Conservation (phyloP, 768 basidiomycete genomes). For the Dentipellis fragilis region DNA sequence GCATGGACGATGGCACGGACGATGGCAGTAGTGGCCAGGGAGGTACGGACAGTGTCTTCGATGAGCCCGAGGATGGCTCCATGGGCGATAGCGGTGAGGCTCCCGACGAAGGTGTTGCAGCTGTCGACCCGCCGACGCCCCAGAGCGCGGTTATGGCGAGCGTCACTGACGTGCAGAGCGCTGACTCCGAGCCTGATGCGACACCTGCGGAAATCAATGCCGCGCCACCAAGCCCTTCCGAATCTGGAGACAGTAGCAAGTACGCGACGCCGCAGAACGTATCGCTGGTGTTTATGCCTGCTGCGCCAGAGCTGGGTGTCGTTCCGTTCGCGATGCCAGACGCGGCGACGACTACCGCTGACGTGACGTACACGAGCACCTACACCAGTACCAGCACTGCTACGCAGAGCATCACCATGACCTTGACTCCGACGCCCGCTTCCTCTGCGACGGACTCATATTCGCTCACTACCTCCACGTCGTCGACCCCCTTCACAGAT, state of each 20-base stretch:
- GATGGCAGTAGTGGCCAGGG: slow-evolving; percentile 11
- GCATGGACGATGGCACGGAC: slow-evolving; percentile 19
- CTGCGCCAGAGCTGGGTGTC: slow-evolving; percentile 21
- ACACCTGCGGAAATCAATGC: slow-evolving; percentile 2
- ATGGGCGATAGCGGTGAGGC: slow-evolving; percentile 5
- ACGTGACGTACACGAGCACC: neutral
- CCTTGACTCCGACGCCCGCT: neutral
- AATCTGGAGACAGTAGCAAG: slow-evolving; percentile 10
- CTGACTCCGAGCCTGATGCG: neutral
- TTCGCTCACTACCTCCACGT: neutral
- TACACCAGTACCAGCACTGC: slow-evolving; percentile 1
- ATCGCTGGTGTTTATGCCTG: slow-evolving; percentile 42
- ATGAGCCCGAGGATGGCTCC: slow-evolving; percentile 4
- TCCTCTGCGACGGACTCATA: neutral
- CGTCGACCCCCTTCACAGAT: neutral
- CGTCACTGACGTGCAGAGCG: slow-evolving; percentile 4
- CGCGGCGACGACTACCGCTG: neutral
- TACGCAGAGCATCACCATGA: neutral
- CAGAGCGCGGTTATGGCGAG: slow-evolving; percentile 4
- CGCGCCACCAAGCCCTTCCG: neutral
- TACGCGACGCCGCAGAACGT: slow-evolving; percentile 29
- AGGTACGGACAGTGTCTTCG: slow-evolving; percentile 1
- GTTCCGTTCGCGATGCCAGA: neutral
- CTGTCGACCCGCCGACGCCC: slow-evolving; percentile 6
- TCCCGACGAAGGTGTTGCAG: neutral